Base-by-base conservation (phyloP, 164 flowering plant genomes). In the Tetrastigma voinierianum region DNA sequence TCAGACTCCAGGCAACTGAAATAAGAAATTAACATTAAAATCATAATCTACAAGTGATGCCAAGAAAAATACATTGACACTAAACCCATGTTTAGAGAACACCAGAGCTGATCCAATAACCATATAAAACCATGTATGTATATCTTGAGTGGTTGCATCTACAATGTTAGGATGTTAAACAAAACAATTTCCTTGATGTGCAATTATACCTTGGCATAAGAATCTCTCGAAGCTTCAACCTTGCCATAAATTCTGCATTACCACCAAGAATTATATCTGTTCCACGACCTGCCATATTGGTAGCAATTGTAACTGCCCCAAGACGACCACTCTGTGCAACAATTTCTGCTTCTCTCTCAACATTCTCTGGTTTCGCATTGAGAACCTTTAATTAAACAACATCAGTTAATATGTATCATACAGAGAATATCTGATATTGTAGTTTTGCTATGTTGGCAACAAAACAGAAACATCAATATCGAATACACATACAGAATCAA, bases 231-330 rank as follows among this genome's bases (percentile, higher is more conserved):
- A 95, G 76, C 83, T 95, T 95, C 77, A 95, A 70, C 62, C 97
- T 85, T 59, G 97, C 97, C 93, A 95, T 92, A 79, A 90, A 95
- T 77, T 96, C 98, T 54, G 98, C 91, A 88, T 96, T 96, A 14
- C 99, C 99, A 65, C 99, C 99, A 51, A 96, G 96, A 64, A 96
- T 96, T 57, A 96, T 96, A 76, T 96, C 99, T 53, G 99, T 93
- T 52, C 99, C 99, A 76, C 99, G 98, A 54, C 99, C 99, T 49
- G 99, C 99, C 99, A 93, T 96, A 75, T 96, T 96, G 25, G 99
- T 96, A 53, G 99, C 97, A 69, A 96, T 93, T 62, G 99, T 96
- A 66, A 96, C 98, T 56, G 98, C 97, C 43, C 90, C 92, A 60
- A 89, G 79, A 60, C 99, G 99, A 63, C 99, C 99, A 81, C 98